Conservation (phyloP, 805 yeast species). For the Dipodascus albidus region DNA sequence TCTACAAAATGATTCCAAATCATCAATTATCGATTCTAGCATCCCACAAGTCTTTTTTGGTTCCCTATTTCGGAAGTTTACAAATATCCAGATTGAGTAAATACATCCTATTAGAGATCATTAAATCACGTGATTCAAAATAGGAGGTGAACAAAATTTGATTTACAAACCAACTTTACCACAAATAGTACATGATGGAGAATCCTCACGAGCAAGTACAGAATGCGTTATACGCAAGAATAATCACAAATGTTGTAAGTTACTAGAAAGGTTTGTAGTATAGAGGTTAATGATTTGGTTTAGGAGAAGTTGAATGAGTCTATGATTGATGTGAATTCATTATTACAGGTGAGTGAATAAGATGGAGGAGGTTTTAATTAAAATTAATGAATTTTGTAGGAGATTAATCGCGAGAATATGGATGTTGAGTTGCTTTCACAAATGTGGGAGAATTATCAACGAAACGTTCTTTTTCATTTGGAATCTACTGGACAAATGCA, state of each 20-base stretch:
- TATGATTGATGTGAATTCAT: constrained; percentile 49
- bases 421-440: constrained; percentile 61
- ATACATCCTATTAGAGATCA: too few species aligned
- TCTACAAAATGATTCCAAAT: too few species aligned
- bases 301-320: constrained; percentile 66
- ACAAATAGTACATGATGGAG: constrained; percentile 38
- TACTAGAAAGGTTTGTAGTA: background rate
- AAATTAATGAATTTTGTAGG: constrained; percentile 13
- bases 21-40: background rate
- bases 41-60: background rate
- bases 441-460: constrained; percentile 68
- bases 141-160: too few species aligned
- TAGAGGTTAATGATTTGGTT: background rate
- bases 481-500: constrained; percentile 43
- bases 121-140: background rate
- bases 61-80: background rate
- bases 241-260: constrained; percentile 65
- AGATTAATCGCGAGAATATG: constrained; percentile 54
- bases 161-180: background rate
- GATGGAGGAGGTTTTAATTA: background rate
- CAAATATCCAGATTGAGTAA: background rate
- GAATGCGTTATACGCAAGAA: constrained; percentile 60
- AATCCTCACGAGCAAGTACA: constrained; percentile 82
- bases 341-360: constrained; percentile 32
- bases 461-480: constrained; percentile 61